phyloP scores from a whole-genome alignment of 2,329 filamentous ascomycete species.

The Sporothrix luriei region DNA sequence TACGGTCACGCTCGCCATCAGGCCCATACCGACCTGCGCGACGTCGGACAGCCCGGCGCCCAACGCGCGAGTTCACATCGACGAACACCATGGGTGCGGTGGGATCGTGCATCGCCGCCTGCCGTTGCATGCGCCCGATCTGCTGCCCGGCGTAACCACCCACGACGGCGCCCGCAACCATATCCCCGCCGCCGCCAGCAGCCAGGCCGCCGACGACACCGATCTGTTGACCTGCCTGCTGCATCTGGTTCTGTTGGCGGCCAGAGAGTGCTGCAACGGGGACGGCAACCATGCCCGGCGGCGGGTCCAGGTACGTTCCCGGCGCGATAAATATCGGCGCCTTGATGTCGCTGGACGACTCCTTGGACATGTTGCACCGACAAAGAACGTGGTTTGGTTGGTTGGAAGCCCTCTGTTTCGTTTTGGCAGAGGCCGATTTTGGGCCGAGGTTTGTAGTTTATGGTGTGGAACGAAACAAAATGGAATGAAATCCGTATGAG shows the following conservation, averaged over 20 bases:
- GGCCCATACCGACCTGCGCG: background rate
- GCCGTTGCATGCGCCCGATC: constrained; percentile 11
- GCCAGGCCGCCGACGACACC: background rate
- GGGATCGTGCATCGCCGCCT: constrained; percentile 23
- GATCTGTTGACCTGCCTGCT: background rate
- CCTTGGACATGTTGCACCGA: background rate
- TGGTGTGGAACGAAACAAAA: too few species aligned
- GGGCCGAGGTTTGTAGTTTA: too few species aligned
- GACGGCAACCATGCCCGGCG: background rate
- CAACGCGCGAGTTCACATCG: constrained; percentile 20
- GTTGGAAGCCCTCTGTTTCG: too few species aligned
- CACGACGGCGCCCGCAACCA: background rate
- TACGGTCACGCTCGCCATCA: background rate
- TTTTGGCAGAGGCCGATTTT: too few species aligned
- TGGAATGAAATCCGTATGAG: too few species aligned
- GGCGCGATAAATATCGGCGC: background rate
- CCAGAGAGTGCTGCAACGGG: background rate
- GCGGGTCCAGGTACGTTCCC: background rate
- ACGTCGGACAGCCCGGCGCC: constrained; percentile 8
- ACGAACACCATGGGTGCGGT: constrained; percentile 18
- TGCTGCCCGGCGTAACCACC: constrained; percentile 17
- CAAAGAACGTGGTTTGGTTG: too few species aligned
- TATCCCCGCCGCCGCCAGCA: background rate
- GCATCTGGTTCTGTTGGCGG: background rate
- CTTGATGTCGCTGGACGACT: background rate